phyloP scores from a whole-genome alignment of 257 asterid species.

The Voacanga thouarsii region DNA sequence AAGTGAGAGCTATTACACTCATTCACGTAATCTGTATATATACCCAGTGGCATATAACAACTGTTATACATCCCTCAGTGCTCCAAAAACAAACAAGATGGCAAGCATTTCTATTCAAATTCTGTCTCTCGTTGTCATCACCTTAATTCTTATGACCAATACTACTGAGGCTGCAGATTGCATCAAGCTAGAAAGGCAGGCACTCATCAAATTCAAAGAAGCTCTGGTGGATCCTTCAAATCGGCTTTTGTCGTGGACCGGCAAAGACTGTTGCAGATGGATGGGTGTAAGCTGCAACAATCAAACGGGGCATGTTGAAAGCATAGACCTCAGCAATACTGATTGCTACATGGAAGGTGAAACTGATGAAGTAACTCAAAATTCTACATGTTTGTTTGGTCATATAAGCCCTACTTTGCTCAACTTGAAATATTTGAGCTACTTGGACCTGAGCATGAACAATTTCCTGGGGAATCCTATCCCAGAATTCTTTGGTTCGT shows the following conservation, averaged over 20 bases:
- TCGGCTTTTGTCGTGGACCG: slow-evolving; percentile 28
- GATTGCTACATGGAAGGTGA: neutral
- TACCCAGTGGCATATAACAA: too few species aligned
- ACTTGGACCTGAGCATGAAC: slow-evolving; percentile 20
- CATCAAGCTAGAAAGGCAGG: slow-evolving; percentile 16
- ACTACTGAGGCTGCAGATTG: neutral
- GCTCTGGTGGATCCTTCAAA: slow-evolving; percentile 22
- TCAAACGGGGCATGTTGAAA: neutral
- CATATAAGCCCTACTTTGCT: slow-evolving; percentile 18
- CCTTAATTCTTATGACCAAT: neutral
- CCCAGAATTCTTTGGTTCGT: slow-evolving; percentile 18
- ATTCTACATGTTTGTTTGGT: slow-evolving; percentile 9
- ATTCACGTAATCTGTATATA: too few species aligned
- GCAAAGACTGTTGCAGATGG: slow-evolving; percentile 27
- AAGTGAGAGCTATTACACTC: too few species aligned
- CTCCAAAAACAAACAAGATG: neutral
- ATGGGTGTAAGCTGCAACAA: slow-evolving; percentile 13
- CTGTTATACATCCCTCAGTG: too few species aligned
- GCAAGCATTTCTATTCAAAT: neutral
- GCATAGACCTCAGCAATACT: neutral
- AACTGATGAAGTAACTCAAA: neutral
- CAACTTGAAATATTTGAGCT: slow-evolving; percentile 17
- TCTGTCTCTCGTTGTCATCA: neutral
- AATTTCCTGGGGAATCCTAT: slow-evolving; percentile 9
- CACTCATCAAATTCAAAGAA: slow-evolving; percentile 20